Evolutionary conservation across 2,329 filamentous ascomycete genomes (phyloP).

Genomic region (Nigrospora osmanthi): DNA sequence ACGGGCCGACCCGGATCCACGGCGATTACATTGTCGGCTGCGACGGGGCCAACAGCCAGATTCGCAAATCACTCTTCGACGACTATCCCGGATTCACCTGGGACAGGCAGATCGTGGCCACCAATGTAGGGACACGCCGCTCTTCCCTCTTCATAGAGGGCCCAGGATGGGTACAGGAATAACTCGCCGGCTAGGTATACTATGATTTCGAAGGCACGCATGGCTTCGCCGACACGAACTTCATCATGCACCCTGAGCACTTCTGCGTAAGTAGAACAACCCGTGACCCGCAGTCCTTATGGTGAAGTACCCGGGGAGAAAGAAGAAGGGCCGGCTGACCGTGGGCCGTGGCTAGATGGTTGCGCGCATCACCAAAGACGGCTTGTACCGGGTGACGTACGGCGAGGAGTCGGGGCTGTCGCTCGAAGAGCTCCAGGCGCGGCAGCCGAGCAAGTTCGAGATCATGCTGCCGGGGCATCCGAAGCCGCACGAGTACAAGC

Average conservation of each 20-base stretch:
- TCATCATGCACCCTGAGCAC: conserved; percentile 53
- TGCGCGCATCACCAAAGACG: conserved; percentile 49
- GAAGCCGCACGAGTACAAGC: conserved; percentile 46
- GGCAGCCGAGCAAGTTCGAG: conserved; percentile 48
- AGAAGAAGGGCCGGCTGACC: neutral
- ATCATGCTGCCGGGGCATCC: conserved; percentile 52
- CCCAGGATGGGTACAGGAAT: neutral
- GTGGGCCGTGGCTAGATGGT: conserved; percentile 38
- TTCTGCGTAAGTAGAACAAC: conserved; percentile 33
- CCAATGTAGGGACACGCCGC: conserved; percentile 37
- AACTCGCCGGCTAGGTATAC: conserved; percentile 39
- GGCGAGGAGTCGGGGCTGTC: conserved; percentile 47
- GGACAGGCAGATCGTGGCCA: conserved; percentile 53
- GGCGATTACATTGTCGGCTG: conserved; percentile 50
- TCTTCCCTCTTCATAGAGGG: neutral
- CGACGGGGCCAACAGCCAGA: conserved; percentile 42
- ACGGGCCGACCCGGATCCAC: conserved; percentile 25
- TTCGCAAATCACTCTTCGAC: conserved; percentile 42
- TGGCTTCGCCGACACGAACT: conserved; percentile 48
- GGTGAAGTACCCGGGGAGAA: too few relatives aligned
- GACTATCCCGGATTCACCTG: conserved; percentile 53
- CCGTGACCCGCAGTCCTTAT: neutral
- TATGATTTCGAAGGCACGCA: conserved; percentile 49
- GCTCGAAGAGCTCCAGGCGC: conserved; percentile 40
- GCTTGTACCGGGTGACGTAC: conserved; percentile 57